Evolutionary conservation across 805 yeast genomes (phyloP).

Genomic region (Helenozyma baotianmanensis): DNA sequence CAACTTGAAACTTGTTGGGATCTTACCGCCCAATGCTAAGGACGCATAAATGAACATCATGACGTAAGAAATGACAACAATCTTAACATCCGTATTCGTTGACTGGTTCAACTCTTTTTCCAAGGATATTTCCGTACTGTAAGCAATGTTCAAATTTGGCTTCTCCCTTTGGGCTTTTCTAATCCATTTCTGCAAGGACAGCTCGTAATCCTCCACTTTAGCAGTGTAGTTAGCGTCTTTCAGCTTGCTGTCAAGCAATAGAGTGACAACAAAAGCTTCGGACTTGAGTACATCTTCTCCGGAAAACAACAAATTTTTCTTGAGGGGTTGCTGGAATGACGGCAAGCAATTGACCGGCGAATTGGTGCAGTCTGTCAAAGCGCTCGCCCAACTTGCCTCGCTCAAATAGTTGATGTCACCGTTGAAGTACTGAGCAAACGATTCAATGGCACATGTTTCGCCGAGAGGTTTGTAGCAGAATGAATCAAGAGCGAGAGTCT

Average conservation of each 20-base stretch:
- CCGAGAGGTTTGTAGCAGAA: slow-evolving; percentile 82
- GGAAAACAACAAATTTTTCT: slow-evolving; percentile 59
- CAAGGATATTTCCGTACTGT: slow-evolving; percentile 77
- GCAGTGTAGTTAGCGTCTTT: slow-evolving; percentile 35
- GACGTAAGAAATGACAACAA: slow-evolving; percentile 69
- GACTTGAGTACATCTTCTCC: slow-evolving; percentile 52
- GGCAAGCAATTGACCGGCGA: slow-evolving; percentile 91
- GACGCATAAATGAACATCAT: slow-evolving; percentile 89
- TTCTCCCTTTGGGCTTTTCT: slow-evolving; percentile 42
- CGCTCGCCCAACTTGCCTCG: slow-evolving; percentile 51
- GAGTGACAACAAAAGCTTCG: slow-evolving; percentile 70
- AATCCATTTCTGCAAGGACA: slow-evolving; percentile 54
- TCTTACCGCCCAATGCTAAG: slow-evolving; percentile 64
- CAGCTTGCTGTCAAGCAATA: slow-evolving; percentile 56
- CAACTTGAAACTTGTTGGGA: slow-evolving; percentile 34
- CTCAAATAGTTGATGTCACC: slow-evolving; percentile 52
- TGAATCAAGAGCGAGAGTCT: slow-evolving; percentile 44
- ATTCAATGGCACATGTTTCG: slow-evolving; percentile 76
- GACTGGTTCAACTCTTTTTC: slow-evolving; percentile 81
- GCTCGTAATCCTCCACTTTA: slow-evolving; percentile 62
- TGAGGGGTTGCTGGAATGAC: slow-evolving; percentile 83
- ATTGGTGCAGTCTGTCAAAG: slow-evolving; percentile 57
- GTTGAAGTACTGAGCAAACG: slow-evolving; percentile 81
- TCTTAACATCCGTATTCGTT: slow-evolving; percentile 70
- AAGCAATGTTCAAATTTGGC: slow-evolving; percentile 61